phyloP scores from a whole-genome alignment of 2,329 filamentous ascomycete species.

The Colletotrichum brevisporum region DNA sequence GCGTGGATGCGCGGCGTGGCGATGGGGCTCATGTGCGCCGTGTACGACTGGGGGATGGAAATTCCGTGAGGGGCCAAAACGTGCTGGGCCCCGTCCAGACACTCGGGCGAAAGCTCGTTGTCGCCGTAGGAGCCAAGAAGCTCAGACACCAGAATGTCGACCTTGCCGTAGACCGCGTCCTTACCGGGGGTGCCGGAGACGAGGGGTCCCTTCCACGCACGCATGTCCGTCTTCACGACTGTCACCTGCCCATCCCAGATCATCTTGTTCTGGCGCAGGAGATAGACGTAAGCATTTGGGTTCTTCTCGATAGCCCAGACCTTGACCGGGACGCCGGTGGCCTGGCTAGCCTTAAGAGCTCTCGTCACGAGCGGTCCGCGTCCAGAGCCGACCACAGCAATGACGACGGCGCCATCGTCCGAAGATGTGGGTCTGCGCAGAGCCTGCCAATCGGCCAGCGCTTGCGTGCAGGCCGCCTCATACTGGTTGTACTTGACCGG shows the following conservation, averaged over 20 bases:
- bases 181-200: conserved; percentile 58
- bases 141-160: conserved; percentile 96
- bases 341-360: conserved; percentile 83
- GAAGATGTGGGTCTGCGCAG: conserved; percentile 82
- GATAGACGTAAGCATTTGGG: conserved; percentile 94
- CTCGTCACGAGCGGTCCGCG: conserved; percentile 93
- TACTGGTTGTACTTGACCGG: conserved; percentile 99
- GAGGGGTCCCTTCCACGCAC: conserved; percentile 89
- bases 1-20: conserved; percentile 87
- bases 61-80: conserved; percentile 88
- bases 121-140: conserved; percentile 95
- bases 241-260: conserved; percentile 87
- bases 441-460: conserved; percentile 83
- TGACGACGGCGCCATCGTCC: conserved; percentile 78
- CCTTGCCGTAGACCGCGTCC: conserved; percentile 70
- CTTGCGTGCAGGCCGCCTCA: conserved; percentile 85
- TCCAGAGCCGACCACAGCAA: conserved; percentile 94
- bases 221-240: conserved; percentile 97
- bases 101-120: conserved; percentile 97
- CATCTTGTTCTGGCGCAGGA: conserved; percentile 86
- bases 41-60: conserved; percentile 94
- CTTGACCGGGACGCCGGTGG: conserved; percentile 82
- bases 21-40: conserved; percentile 93
- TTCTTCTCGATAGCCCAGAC: conserved; percentile 98
- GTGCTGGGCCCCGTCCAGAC: conserved; percentile 94